Evolutionary conservation across 2,329 filamentous ascomycete genomes (phyloP).

Genomic region (Sclerotinia minor): DNA sequence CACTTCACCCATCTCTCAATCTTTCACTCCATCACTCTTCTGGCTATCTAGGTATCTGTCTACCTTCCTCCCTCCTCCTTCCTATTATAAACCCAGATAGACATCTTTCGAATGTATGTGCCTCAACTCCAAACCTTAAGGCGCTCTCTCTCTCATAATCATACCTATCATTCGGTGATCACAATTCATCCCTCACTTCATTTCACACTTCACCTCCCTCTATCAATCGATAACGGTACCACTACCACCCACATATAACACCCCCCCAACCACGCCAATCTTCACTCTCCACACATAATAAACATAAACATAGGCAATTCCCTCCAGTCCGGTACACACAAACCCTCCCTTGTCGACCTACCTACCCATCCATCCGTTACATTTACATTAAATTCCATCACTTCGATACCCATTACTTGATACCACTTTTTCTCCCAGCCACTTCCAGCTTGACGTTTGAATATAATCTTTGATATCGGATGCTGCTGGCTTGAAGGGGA

Average conservation of each 20-base stretch:
- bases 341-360: background rate
- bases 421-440: background rate
- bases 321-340: background rate
- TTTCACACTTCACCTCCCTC: too few relatives aligned
- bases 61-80: slow-evolving; percentile 2
- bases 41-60: background rate
- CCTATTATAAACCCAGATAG: background rate
- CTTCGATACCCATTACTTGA: background rate
- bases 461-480: slow-evolving; percentile 15
- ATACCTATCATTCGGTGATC: too few relatives aligned
- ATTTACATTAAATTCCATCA: background rate
- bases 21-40: background rate
- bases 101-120: background rate
- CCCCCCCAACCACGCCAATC: background rate
- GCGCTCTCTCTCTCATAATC: background rate
- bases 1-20: background rate
- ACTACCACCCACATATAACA: too few relatives aligned
- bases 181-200: background rate
- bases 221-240: slow-evolving; percentile 16
- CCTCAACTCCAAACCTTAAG: too few relatives aligned
- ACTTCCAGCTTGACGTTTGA: background rate
- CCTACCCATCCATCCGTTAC: background rate
- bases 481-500: slow-evolving; percentile 2
- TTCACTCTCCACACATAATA: background rate
- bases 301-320: background rate